Base-by-base conservation (phyloP, 2,329 filamentous ascomycete genomes). In the Fusarium brachygibbosum region DNA sequence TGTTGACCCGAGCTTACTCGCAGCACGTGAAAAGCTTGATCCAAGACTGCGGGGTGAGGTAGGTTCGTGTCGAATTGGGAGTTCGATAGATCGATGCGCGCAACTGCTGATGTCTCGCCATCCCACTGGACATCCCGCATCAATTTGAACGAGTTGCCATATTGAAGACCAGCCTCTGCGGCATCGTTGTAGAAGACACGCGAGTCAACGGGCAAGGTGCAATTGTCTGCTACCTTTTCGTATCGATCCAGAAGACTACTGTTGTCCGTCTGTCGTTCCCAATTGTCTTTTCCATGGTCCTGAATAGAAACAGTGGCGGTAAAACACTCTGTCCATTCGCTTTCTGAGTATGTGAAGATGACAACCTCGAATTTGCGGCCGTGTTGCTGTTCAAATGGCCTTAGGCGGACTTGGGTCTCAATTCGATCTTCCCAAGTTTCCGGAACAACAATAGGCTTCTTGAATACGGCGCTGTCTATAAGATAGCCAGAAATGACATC, bases 21-120 rank as follows among this genome's bases (percentile, higher is more conserved):
- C 6, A 63, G 41, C 6, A 63, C 37, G 13, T 63, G 48, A 12
- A 63, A 63, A 0, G 49, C 56, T n/a, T 60, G 38, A 9, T 63
- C 60, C 0, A 63, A 23, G 0, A 55, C 42, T 2, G 60, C 42
- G 0, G 56, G 60, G 16, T 63, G 56, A 6, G 42, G 37, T 3
- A 63, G 10, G 25, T 35, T 50, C 4, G 1, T 44, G 2, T 35
- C 6, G 17, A 31, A 25, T 6, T 29, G 42, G 13, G 23, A 5
- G 3, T n/a, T 14, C 0, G 23, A 4, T 2, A 63, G 3, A 34
- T 45, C 21, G 14, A 37, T 14, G 1, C 3, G 13, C 3, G 42
- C 56, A 3, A 44, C 25, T 0, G 56, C 32, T 6, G 31, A 50
- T 3, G 13, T 10, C 17, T 45, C 19, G 0, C 17, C 14, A 2